Evolutionary conservation across 176 grass and related monocot species (phyloP).

Genomic region (Aegilops speltoides): DNA sequence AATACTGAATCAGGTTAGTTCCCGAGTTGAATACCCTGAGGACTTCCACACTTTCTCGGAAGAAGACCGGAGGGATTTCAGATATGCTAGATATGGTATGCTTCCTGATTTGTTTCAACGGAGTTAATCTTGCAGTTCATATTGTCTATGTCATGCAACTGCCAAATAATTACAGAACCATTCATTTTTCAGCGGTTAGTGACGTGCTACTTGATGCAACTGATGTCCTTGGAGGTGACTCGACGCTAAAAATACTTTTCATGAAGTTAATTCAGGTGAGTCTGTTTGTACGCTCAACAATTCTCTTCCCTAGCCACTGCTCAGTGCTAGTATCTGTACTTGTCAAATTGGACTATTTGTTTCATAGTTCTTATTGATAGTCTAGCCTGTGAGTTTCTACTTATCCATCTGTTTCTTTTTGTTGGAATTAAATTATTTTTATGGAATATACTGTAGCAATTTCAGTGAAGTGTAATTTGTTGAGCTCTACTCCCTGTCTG

Average conservation of each 20-base stretch:
- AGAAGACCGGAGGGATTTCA: slow-evolving; percentile 95
- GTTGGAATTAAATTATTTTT: not conserved
- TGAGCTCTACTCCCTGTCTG: not conserved
- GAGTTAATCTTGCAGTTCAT: slow-evolving; percentile 30
- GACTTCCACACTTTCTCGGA: slow-evolving; percentile 73
- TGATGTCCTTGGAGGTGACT: slow-evolving; percentile 79
- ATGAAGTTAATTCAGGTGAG: slow-evolving; percentile 80
- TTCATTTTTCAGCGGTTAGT: slow-evolving; percentile 67
- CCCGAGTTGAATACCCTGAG: slow-evolving; percentile 90
- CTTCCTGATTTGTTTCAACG: slow-evolving; percentile 17
- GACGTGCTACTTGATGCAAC: slow-evolving; percentile 95
- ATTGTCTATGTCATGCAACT: slow-evolving; percentile 22
- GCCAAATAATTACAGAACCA: slow-evolving; percentile 5
- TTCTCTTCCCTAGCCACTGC: slow-evolving; percentile 21
- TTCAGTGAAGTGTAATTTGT: not conserved
- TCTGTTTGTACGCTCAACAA: not conserved
- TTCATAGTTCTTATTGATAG: not conserved
- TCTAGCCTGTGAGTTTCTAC: not conserved
- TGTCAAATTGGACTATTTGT: not conserved
- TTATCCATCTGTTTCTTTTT: not conserved
- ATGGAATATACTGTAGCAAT: not conserved
- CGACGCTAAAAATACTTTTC: slow-evolving; percentile 84
- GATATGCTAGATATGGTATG: slow-evolving; percentile 82
- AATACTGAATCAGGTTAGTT: slow-evolving; percentile 72
- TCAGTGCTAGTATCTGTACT: not conserved